These are phyloP conservation scores for Sherardia arvensis DNA, from an alignment of 257 asterid species.

Conservation along the genomic window DNA sequence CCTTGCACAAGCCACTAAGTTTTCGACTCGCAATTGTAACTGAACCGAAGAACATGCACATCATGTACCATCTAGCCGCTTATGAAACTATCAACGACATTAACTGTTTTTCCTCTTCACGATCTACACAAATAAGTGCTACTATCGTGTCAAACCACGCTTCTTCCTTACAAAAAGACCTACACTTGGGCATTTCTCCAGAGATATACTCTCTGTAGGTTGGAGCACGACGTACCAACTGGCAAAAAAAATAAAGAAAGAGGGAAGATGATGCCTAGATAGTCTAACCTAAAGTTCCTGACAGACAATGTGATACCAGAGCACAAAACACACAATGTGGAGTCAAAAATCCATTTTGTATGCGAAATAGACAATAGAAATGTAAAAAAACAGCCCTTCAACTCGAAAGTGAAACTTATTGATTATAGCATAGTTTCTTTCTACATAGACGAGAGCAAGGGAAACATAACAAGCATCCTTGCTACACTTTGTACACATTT, in stretches of 20 bases:
- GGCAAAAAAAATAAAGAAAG: too few species aligned
- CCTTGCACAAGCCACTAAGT: background rate
- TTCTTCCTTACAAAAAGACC: background rate
- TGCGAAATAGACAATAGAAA: background rate
- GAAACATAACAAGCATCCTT: background rate
- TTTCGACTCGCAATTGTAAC: background rate
- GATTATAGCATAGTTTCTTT: background rate
- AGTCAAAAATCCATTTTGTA: background rate
- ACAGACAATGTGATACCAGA: background rate
- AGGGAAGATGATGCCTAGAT: background rate
- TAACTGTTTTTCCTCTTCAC: background rate
- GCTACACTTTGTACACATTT: slow-evolving; percentile 16
- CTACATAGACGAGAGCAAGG: background rate
- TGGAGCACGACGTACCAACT: too few species aligned
- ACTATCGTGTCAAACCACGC: background rate
- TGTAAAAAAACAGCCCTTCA: background rate
- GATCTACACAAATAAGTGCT: background rate
- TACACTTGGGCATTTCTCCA: background rate
- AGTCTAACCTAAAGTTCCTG: background rate
- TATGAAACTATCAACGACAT: background rate
- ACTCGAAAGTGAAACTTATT: background rate
- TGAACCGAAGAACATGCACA: background rate
- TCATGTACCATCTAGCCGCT: background rate
- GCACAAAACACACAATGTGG: background rate
- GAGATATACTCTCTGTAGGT: too few species aligned